Evolutionary conservation across 2,329 filamentous ascomycete genomes (phyloP).

Genomic region (Ascochyta pisi): DNA sequence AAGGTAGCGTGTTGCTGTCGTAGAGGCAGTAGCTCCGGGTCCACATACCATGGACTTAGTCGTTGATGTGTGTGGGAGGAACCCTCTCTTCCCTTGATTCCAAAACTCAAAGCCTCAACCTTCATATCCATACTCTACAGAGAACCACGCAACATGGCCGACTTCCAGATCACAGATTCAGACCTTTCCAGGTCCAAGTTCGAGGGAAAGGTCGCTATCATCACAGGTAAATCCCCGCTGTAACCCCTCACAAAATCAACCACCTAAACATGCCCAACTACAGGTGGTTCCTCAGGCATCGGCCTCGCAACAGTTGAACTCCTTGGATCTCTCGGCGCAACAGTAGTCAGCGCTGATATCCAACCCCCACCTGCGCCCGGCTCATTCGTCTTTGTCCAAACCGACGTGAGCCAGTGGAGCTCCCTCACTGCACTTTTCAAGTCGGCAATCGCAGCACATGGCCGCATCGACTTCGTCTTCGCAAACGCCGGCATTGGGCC

Average conservation of each 20-base stretch:
- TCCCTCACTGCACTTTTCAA: conserved; percentile 62
- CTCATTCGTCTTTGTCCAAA: conserved; percentile 35
- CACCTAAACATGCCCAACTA: background rate
- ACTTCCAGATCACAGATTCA: conserved; percentile 30
- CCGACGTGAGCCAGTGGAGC: conserved; percentile 59
- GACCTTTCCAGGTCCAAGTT: conserved; percentile 25
- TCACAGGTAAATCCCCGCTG: conserved; percentile 22
- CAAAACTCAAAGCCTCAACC: background rate
- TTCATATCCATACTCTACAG: background rate
- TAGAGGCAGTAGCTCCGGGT: background rate
- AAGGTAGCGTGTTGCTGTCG: conserved; percentile 1
- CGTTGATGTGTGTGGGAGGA: background rate
- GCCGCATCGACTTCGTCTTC: conserved; percentile 57
- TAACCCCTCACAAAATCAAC: background rate
- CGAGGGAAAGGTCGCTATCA: conserved; percentile 30
- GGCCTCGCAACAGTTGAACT: conserved; percentile 62
- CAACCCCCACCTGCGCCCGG: conserved; percentile 43
- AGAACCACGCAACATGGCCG: conserved; percentile 20
- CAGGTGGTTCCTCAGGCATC: conserved; percentile 65
- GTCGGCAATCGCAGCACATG: conserved; percentile 52
- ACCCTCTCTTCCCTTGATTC: background rate
- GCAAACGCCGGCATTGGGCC: conserved; percentile 64
- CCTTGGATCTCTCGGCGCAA: conserved; percentile 60
- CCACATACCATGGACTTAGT: conserved; percentile 1
- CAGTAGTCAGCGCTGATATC: conserved; percentile 63